Percentiles rank a stretch among this genome's conserved stretches.
phyloP scores from a whole-genome alignment of 2,329 filamentous ascomycete genomes.

The Paracoccidioides lutzii region DNA sequence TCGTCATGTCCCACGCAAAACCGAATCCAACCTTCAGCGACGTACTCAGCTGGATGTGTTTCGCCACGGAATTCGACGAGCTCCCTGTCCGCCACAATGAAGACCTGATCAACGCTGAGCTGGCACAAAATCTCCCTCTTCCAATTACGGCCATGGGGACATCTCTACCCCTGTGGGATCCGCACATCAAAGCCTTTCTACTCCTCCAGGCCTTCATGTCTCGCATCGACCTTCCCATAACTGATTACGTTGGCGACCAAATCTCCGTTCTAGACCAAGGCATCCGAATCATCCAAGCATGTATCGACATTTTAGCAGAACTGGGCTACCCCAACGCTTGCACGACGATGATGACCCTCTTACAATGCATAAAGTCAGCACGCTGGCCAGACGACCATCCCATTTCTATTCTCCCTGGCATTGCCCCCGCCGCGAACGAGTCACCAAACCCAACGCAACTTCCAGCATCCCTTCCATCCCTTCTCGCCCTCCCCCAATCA shows the following conservation, averaged over 20 bases:
- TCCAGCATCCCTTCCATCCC: slow-evolving; percentile 20
- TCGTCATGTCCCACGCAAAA: slow-evolving; percentile 65
- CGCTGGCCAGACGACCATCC: slow-evolving; percentile 78
- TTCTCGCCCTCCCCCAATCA: slow-evolving; percentile 19
- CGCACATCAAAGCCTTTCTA: slow-evolving; percentile 91
- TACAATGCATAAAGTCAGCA: slow-evolving; percentile 86
- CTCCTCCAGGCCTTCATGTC: slow-evolving; percentile 92
- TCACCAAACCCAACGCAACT: slow-evolving; percentile 13
- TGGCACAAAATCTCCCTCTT: slow-evolving; percentile 70
- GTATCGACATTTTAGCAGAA: slow-evolving; percentile 86
- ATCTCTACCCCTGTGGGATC: slow-evolving; percentile 84
- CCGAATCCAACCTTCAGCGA: slow-evolving; percentile 65
- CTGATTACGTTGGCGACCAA: slow-evolving; percentile 94
- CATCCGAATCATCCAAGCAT: slow-evolving; percentile 91
- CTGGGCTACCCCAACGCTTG: slow-evolving; percentile 69
- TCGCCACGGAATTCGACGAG: slow-evolving; percentile 92
- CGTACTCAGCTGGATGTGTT: slow-evolving; percentile 81
- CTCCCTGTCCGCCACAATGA: slow-evolving; percentile 96
- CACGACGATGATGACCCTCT: slow-evolving; percentile 65
- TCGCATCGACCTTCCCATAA: slow-evolving; percentile 80
- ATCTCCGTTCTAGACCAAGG: slow-evolving; percentile 80
- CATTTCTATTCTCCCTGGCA: slow-evolving; percentile 64
- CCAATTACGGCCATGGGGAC: slow-evolving; percentile 45
- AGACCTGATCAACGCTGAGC: slow-evolving; percentile 86
- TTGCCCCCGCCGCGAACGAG: slow-evolving; percentile 25